Evolutionary conservation across 768 basidiomycete genomes (phyloP).

Genomic region (Pulveroboletus ravenelii): DNA sequence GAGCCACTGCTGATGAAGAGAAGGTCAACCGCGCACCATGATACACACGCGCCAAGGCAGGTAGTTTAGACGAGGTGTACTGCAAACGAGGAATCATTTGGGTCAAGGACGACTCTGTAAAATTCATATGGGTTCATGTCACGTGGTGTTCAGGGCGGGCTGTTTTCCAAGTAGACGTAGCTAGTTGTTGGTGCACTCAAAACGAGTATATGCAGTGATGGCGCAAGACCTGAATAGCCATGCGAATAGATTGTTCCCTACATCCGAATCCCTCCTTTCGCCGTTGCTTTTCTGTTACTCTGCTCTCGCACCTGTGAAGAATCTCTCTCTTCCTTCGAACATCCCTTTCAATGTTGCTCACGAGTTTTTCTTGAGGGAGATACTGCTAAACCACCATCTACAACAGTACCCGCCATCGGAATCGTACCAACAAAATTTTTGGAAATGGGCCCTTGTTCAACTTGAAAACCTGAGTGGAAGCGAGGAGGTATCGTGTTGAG

Average conservation of each 20-base stretch:
- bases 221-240: neutral
- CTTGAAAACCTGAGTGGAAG: constrained; percentile 42
- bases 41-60: constrained; percentile 6
- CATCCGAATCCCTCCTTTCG: constrained; percentile 28
- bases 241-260: neutral
- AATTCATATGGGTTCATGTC: constrained; percentile 15
- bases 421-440: constrained; percentile 61
- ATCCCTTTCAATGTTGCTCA: constrained; percentile 42
- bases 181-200: too few species aligned
- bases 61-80: constrained; percentile 8
- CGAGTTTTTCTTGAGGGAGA: constrained; percentile 45
- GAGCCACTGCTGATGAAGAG: constrained; percentile 17
- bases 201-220: neutral
- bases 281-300: constrained; percentile 49
- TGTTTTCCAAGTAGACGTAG: neutral
- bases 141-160: constrained; percentile 26
- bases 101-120: constrained; percentile 4
- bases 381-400: constrained; percentile 54
- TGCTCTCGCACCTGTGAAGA: constrained; percentile 43
- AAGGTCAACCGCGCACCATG: constrained; percentile 15
- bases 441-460: constrained; percentile 63
- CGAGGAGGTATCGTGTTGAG: constrained; percentile 43
- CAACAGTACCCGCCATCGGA: constrained; percentile 55
- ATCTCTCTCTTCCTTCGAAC: constrained; percentile 38
- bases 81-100: constrained; percentile 24